Base-by-base conservation (phyloP, 73 alveolate genomes). In the Breviolum minutum region DNA sequence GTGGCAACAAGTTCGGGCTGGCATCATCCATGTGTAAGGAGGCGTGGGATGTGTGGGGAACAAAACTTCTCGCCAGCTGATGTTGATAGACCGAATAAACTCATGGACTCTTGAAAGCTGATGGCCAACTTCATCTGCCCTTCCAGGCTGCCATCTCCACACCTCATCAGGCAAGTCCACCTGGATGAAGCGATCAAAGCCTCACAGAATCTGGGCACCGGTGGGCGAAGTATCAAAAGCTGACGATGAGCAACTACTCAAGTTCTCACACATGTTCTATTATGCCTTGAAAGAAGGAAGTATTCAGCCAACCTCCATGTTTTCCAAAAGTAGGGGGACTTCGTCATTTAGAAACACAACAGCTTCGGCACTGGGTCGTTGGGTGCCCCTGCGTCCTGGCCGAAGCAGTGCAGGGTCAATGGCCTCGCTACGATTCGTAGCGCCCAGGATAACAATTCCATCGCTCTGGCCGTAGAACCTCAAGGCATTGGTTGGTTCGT, bases 351-450 rank as follows among this genome's bases (percentile, higher is more conserved):
- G 24, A 68, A 68, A 68, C 77, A 68, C 77, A 4, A 68, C 17
- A 68, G 60, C 22, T 77, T 77, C 14, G 2, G 11, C 17, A 1
- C 16, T 1, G 63, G 10, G 7, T 26, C 24, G 26, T 60, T n/a
- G 60, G 87, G 80, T 62, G 40, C 20, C 60, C 66, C 76, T 8
- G 14, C 97, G 97, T 0, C 97, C 97, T 2, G 97, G 97, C 29
- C 97, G 97, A 62, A 92, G 48, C 76, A 92, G 64, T 26, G 97
- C 97, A 13, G 97, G 97, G n/a, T 92, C 97, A 54, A 92, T 92
- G 97, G 97, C 97, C 71, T 92, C 97, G 40, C 83, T 80, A 54
- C 97, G 97, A 66, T 92, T 92, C 66, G 97, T 92, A 63, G 97
- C 97, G 48, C 97, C 97, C 27, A 92, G 97, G 68, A 92, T 30